A percentile compares a stretch with the other conserved stretches of the same genome.
Evolutionary conservation across 2,329 filamentous ascomycete genomes (phyloP).

Genomic region (Pyrenophora tritici-repentis): DNA sequence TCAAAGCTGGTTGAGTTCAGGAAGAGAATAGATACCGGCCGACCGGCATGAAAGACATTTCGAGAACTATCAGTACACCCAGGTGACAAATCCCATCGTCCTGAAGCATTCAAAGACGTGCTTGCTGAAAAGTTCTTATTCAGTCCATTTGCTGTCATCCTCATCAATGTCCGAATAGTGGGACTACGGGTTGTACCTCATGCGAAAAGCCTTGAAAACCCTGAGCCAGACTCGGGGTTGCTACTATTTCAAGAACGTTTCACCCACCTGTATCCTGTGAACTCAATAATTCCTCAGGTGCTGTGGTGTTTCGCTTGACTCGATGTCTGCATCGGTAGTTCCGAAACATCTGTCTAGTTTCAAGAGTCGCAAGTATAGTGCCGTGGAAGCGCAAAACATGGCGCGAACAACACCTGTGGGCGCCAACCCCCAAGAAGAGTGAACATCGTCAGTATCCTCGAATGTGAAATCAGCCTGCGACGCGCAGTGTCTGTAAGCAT

Average conservation of each 20-base stretch:
- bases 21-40: background rate
- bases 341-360: conserved; percentile 17
- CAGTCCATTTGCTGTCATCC: too few species aligned
- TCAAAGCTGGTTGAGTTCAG: background rate
- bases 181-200: too few species aligned
- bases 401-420: background rate
- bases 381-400: conserved; percentile 7
- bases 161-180: too few species aligned
- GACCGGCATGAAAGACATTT: background rate
- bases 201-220: background rate
- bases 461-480: conserved; percentile 5
- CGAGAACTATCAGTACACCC: background rate
- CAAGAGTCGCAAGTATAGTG: conserved; percentile 8
- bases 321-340: background rate
- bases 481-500: conserved; percentile 1
- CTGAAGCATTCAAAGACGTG: background rate
- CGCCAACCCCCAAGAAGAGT: conserved; percentile 1
- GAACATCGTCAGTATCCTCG: conserved; percentile 1
- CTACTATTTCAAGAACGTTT: conserved; percentile 4
- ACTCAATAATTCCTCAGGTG: conserved; percentile 1
- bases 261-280: background rate
- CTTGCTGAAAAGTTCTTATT: too few species aligned
- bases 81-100: background rate
- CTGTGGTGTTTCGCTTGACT: conserved; percentile 3
- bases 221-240: background rate